Evolutionary conservation across 371 early-diverging fungal species (phyloP), one percentile per base, ranked within the genome.

Genomic region (Rhizopus arrhizus): DNA sequence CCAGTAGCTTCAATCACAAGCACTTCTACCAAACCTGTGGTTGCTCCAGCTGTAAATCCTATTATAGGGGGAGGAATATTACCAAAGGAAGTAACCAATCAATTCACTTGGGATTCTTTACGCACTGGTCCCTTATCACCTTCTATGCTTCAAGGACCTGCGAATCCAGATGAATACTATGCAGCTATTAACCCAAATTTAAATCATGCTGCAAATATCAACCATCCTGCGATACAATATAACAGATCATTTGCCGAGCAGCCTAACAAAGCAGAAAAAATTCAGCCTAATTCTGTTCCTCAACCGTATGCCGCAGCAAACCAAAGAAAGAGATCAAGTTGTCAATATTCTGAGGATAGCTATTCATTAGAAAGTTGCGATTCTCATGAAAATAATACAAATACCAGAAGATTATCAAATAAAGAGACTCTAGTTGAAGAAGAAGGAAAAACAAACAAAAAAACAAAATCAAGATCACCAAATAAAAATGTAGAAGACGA

Each of bases 111-210:
- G 88, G 85, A 85, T 48, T 71, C 88, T 5, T 75, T 90, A 32
- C 84, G 89, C n/a, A 78, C 82, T 58, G 91, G 91, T 3, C 89
- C 91, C 0, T 70, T 90, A 36, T 90, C 91, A 12, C 91, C 91
- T 8, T 87, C 89, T 22, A 89, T 90, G 88, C 67, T 90, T 15
- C 80, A 80, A 40, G 87, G 87, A 0, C 91, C 91, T 15, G 81
- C 82, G 38, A 76, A 79, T 15, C 75, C 82, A n/a, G 74, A 73
- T 29, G 72, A 75, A 12, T 70, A 67, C n/a, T 43, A 43, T 43
- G 40, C 40, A 10, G 2, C 40, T 40, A 7, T 40, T 7, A 43
- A 43, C 0, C 43, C 11, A 15, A 43, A 43, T 9, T 9, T n/a
- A 5, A 43, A 43, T 13, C n/a, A 9, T n/a, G 13, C 43, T n/a